Evolutionary conservation across 2,329 filamentous ascomycete genomes (phyloP).

Genomic region (Pyrenophora tritici-repentis): DNA sequence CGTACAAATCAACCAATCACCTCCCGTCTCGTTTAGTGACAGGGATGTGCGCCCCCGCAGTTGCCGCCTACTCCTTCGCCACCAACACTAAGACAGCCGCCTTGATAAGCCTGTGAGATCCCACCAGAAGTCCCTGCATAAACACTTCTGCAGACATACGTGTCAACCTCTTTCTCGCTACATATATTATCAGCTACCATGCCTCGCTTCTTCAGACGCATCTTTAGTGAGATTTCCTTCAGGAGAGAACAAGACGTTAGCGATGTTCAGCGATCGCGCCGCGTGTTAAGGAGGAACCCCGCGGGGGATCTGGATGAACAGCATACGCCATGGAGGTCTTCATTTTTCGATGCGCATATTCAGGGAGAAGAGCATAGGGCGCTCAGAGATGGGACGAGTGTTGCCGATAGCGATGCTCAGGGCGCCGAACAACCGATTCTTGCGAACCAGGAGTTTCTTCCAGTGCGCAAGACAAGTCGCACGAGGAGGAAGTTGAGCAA

Average conservation of each 20-base stretch:
- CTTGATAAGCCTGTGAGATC: slow-evolving; percentile 8
- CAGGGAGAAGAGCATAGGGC: slow-evolving; percentile 14
- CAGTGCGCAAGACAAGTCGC: slow-evolving; percentile 9
- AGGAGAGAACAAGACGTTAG: slow-evolving; percentile 19
- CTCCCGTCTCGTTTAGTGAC: background rate
- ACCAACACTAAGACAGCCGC: slow-evolving; percentile 5
- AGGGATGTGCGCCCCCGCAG: slow-evolving; percentile 8
- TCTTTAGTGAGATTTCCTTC: slow-evolving; percentile 29
- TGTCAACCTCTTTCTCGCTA: background rate
- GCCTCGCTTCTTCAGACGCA: slow-evolving; percentile 29
- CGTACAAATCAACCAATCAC: slow-evolving; percentile 2
- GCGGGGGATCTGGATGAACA: slow-evolving; percentile 14
- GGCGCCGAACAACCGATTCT: slow-evolving; percentile 24
- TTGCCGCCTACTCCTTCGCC: slow-evolving; percentile 10
- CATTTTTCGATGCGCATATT: slow-evolving; percentile 16
- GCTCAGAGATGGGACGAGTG: slow-evolving; percentile 22
- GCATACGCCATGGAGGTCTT: slow-evolving; percentile 12
- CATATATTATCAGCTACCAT: slow-evolving; percentile 5
- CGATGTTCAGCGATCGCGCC: slow-evolving; percentile 28
- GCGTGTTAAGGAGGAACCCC: slow-evolving; percentile 24
- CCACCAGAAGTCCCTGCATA: slow-evolving; percentile 2
- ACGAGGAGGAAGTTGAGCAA: slow-evolving; percentile 26
- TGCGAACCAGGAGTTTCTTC: slow-evolving; percentile 14
- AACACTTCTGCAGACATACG: slow-evolving; percentile 2
- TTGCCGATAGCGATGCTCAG: slow-evolving; percentile 21